A percentile compares a stretch with the other conserved stretches of the same genome.
Evolutionary conservation across 2,329 filamentous ascomycete genomes (phyloP).

Genomic region (Colletotrichum godetiae): DNA sequence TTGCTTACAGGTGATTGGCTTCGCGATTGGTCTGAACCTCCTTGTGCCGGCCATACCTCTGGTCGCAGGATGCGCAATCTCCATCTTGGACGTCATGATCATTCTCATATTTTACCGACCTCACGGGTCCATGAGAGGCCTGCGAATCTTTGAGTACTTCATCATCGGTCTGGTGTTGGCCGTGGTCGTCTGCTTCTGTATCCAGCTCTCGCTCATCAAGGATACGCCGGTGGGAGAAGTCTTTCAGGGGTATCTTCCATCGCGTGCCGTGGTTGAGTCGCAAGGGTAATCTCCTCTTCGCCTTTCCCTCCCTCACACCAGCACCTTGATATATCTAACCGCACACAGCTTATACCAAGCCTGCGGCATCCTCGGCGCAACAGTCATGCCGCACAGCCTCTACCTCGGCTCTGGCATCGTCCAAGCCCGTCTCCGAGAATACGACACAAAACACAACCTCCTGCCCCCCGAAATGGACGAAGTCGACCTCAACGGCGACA

Average conservation of each 20-base stretch:
- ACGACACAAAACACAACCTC: conserved; percentile 68
- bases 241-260: conserved; percentile 74
- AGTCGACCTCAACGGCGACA: conserved; percentile 36
- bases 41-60: conserved; percentile 72
- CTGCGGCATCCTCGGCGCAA: conserved; percentile 82
- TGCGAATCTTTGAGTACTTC: conserved; percentile 73
- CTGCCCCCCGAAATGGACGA: conserved; percentile 47
- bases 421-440: conserved; percentile 73
- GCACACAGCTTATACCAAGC: conserved; percentile 68
- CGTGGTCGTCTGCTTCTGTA: conserved; percentile 77
- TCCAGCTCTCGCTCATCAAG: conserved; percentile 73
- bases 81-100: conserved; percentile 75
- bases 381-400: conserved; percentile 77
- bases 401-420: conserved; percentile 78
- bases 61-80: conserved; percentile 75
- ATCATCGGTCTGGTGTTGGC: conserved; percentile 73
- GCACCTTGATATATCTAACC: conserved; percentile 38
- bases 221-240: conserved; percentile 67
- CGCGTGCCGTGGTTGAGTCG: conserved; percentile 65
- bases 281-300: conserved; percentile 52
- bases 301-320: conserved; percentile 34
- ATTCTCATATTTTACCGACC: conserved; percentile 76
- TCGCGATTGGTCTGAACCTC: conserved; percentile 76
- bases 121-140: conserved; percentile 66
- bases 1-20: conserved; percentile 69